Conservation (phyloP, 768 basidiomycete species). For the Rhodosporidiobolus sp. region DNA sequence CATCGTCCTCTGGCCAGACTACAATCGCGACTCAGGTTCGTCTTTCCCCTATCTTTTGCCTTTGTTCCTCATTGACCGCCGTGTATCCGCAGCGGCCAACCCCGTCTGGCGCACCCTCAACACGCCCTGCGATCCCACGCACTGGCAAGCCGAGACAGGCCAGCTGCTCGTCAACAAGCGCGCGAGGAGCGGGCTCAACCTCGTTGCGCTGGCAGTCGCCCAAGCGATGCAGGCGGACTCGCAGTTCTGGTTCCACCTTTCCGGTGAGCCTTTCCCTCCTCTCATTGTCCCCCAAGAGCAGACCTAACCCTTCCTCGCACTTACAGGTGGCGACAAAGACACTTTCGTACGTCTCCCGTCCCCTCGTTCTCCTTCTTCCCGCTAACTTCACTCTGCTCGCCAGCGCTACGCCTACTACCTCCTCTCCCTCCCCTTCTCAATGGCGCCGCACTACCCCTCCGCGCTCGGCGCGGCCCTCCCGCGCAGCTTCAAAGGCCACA, state of each 20-base stretch:
- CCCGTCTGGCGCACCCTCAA: conserved; percentile 52
- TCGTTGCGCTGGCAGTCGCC: conserved; percentile 51
- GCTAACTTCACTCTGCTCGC: background rate
- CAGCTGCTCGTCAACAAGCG: conserved; percentile 52
- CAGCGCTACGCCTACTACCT: conserved; percentile 50
- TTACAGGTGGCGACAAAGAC: conserved; percentile 48
- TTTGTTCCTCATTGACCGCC: too few species aligned
- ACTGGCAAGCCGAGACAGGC: conserved; percentile 52
- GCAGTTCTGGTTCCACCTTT: conserved; percentile 52
- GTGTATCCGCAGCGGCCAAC: conserved; percentile 47
- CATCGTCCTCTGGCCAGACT: conserved; percentile 54
- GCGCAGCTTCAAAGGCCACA: conserved; percentile 34
- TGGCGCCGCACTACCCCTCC: conserved; percentile 49
- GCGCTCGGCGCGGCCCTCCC: conserved; percentile 44
- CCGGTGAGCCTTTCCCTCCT: conserved; percentile 24
- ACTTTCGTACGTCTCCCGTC: conserved; percentile 47
- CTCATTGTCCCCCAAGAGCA: too few species aligned
- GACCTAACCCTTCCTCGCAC: background rate
- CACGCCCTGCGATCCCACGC: conserved; percentile 46
- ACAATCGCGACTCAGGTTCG: conserved; percentile 50
- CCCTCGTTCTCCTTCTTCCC: background rate
- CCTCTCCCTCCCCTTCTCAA: conserved; percentile 46
- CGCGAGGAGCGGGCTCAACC: conserved; percentile 51
- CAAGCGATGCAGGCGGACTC: conserved; percentile 49
- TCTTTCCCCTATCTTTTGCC: background rate